Evolutionary conservation across 805 yeast species (phyloP), one percentile per base, ranked within the genome.

Genomic region (Yueomyces sinensis): DNA sequence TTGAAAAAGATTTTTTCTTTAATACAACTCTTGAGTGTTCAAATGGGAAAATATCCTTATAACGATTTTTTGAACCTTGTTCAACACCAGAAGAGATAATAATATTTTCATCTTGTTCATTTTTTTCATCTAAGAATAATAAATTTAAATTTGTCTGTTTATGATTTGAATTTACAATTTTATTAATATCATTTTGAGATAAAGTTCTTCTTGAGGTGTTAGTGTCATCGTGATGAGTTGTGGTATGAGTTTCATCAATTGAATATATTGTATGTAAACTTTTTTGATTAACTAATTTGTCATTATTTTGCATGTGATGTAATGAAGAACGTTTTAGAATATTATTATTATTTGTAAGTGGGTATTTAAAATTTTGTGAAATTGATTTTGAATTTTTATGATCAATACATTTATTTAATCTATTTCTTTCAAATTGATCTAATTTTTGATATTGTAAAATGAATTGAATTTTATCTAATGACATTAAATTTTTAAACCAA

Each of bases 11-110:
- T 6, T 17, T 30, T 32, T 51, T 44, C 36, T 56, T 54, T 32
- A 82, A 59, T 39, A 70, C 71, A 11, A 89, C 95, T 38, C 95
- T 64, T 4, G 93, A 71, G 47, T 82, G 89, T 50, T 82, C 93
- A 56, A 72, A 87, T 4, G 94, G 86, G 48, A 81, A 78, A 30
- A 87, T 82, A 53, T 87, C 94, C 47, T 82, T 80, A 62, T 87
- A 87, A 39, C 97, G 61, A 55, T 87, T 84, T 49, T 86, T 86
- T 35, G 68, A 56, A 18, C 93, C 89, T 30, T 75, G 65, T 54
- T 84, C 94, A 29, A 86, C 75, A 5, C 95, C 95, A 4, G 79
- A 72, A 25, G 76, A 71, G 23, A 82, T 68, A 20, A 63, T 51
- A 17, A 74, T 37, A 22, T 36, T 36, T 13, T 44, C 47, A 23